Base-by-base conservation (phyloP, 2,329 filamentous ascomycete genomes). In the Exserohilum turcica region DNA sequence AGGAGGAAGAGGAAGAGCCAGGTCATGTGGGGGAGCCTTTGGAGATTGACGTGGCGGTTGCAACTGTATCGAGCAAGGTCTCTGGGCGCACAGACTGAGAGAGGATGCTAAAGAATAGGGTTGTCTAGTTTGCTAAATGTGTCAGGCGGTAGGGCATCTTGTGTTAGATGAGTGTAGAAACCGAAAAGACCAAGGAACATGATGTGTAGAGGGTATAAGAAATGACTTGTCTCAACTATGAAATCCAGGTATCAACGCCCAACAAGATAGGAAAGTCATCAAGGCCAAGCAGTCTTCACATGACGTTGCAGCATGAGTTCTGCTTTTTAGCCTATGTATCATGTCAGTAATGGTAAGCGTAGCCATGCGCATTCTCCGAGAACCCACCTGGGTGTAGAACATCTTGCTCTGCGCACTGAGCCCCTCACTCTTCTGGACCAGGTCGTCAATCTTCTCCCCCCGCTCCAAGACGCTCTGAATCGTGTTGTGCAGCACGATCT, bases 401-500 rank as follows among this genome's bases (percentile, higher is more conserved):
- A 95, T 93, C 84, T 96, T 97, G 79, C 91, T 96, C 81, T 94
- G 90, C 43, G 86, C 85, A 77, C 91, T 96, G 69, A 99, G 77
- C 10, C 88, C 91, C 67, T 96, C 91, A 69, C 91, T 96, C 85
- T 97, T 97, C 60, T 88, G 87, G 39, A 97, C 93, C 65, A 99
- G 78, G 67, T 89, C 90, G 72, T 97, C 93, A 64, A 99, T 91
- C 84, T 97, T 97, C 85, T 97, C 92, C 36, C 92, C 94, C 57
- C 94, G 85, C 80, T 97, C 88, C 69, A 97, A 76, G 42, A 88
- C 87, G 68, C 86, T 90, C 80, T 96, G 89, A 67, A 96, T 97
- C 38, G 94, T 97, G 84, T 97, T 96, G 79, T 97, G 92, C 67
- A 99, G 82, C 54, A 96, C 88, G 71, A 96, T 92, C 84, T 97